phyloP scores from a whole-genome alignment of 2,329 filamentous ascomycete species.

The Xylariaceae sp. region DNA sequence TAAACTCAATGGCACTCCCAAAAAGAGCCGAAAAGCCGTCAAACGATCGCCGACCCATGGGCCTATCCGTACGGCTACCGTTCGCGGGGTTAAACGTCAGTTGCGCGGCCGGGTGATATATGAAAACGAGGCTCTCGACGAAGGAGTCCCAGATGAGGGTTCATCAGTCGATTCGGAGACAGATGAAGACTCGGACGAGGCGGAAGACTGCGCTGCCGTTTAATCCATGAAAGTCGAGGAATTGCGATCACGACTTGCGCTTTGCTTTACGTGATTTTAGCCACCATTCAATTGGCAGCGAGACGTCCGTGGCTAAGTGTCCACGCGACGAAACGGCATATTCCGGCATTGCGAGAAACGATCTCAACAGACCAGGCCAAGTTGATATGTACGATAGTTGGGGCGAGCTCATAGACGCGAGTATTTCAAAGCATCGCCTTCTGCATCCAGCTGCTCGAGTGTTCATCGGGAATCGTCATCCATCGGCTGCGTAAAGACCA shows the following conservation, averaged over 20 bases:
- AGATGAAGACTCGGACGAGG: not conserved
- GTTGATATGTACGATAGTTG: too few relatives aligned
- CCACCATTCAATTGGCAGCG: too few relatives aligned
- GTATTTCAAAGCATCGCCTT: not conserved
- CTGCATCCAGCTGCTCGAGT: not conserved
- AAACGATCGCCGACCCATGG: too few relatives aligned
- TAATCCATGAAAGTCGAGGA: not conserved
- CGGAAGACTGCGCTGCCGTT: not conserved
- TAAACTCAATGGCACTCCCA: too few relatives aligned
- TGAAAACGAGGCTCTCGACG: not conserved
- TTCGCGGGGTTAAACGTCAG: not conserved
- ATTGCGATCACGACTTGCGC: too few relatives aligned
- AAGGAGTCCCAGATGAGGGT: not conserved
- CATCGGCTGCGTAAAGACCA: conserved; percentile 46
- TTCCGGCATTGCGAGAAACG: too few relatives aligned
- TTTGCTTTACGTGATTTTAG: too few relatives aligned
- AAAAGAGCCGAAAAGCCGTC: too few relatives aligned
- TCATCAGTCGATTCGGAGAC: not conserved
- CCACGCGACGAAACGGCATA: too few relatives aligned
- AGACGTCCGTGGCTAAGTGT: too few relatives aligned
- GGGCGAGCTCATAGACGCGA: not conserved
- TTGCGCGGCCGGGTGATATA: not conserved
- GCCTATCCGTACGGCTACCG: not conserved
- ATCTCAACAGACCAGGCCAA: too few relatives aligned
- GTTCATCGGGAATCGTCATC: not conserved